Base-by-base conservation (phyloP, 345 rosid genomes). In the Eucalyptus erythrocorys region DNA sequence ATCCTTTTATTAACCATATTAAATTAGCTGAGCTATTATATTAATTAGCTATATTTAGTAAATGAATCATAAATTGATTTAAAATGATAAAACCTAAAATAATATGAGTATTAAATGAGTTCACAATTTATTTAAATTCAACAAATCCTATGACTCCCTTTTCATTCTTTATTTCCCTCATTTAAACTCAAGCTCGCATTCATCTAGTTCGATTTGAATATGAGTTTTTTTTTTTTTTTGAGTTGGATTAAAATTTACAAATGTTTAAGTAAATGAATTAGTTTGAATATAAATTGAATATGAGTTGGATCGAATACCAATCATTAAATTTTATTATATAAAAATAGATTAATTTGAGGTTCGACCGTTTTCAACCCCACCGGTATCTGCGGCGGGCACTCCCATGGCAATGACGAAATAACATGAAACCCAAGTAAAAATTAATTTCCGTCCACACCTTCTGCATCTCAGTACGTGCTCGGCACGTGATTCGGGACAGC, bases 131-230 rank as follows among this genome's bases (percentile, higher is more conserved):
- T 12, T 26, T 59, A 59, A 1, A 13, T 27, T 8, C 0, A 13
- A 27, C 0, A 0, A 59, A 12, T 13, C 0, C 2, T 5, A 27
- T 12, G 1, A 59, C 4, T 59, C 1, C 10, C 7, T 27, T 30
- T 59, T 27, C 2, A 13, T 2, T 59, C 4, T 59, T 30, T 59
- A 13, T 59, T 13, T 5, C 4, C 0, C 68, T 61, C 34, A 61
- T 7, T 51, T 8, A 3, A 21, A 7, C 10, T 21, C 10, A 1
- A 51, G 26, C 10, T 21, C 2, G 0, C 5, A 0, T 27, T 2
- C 2, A 61, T 1, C 4, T 30, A 6, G 2, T 27, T 61, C 2
- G 13, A 30, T 61, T 30, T 61, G 4, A 61, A 7, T 59, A 61
- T 1, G 1, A 13, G 16, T 26, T 59, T 6, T 59, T 12, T 0